Base-by-base conservation (phyloP, 2,329 filamentous ascomycete genomes). In the Arthrobotrys pseudoclavata region DNA sequence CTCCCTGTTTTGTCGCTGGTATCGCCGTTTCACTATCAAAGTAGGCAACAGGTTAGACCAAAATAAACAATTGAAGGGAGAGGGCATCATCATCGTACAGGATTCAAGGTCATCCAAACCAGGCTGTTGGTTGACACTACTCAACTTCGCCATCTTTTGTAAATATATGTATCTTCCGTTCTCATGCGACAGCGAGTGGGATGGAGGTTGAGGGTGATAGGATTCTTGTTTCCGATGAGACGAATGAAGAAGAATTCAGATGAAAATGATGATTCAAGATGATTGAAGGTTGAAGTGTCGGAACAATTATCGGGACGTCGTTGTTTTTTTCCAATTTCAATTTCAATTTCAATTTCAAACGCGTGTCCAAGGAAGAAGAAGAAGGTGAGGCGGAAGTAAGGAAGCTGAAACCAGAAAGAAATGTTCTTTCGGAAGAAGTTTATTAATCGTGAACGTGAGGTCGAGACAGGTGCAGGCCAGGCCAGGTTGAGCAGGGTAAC, bases 1-100 rank as follows among this genome's bases (percentile, higher is more conserved):
- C n/a, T 96, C 92, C 84, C 92, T 89, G 83, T 96, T 96, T 83
- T 96, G 93, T 68, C 92, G 89, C 81, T 94, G 86, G 82, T 94
- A 93, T 83, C 91, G 90, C 82, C 91, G 89, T 83, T 92, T 92
- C 76, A 95, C 92, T 94, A 81, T 69, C 20, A n/a, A 26, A 10
- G 45, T 22, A 18, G 10, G 52, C 55, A 18, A 31, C n/a, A 26
- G 22, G 31, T 31, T 22, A 60, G 47, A 37, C 26, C 20, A 3
- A 20, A 45, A 9, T 5, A 24, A 10, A 26, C 3, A 26, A 42
- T 10, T 40, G 55, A 22, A 57, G 34, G 12, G 34, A 24, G 55
- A 12, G 29, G 20, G 18, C 22, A 45, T 18, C n/a, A 45, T 45
- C 18, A 45, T 40, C 63, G 24, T 77, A 77, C 74, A 34, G 4